Evolutionary conservation across 768 basidiomycete species (phyloP).

Genomic region (Boletus vinaceobasis): DNA sequence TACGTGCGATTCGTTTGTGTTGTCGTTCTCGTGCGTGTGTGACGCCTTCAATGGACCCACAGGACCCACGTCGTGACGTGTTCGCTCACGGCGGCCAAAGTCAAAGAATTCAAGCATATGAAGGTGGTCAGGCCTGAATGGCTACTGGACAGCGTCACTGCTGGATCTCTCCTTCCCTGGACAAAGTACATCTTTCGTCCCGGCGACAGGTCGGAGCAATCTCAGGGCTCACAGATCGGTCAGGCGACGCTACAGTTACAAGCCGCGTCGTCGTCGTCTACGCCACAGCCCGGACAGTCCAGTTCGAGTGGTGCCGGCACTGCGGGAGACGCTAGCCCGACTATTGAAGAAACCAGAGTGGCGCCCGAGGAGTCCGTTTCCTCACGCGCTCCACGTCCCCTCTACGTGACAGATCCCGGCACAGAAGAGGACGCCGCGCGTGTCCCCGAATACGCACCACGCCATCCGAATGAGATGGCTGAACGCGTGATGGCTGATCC

Average conservation of each 20-base stretch:
- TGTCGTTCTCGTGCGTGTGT: neutral
- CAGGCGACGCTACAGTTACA: conserved; percentile 17
- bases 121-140: conserved; percentile 88
- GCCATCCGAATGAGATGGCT: conserved; percentile 68
- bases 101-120: conserved; percentile 84
- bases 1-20: conserved; percentile 34
- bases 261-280: conserved; percentile 3
- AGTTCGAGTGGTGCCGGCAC: neutral
- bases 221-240: conserved; percentile 41
- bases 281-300: neutral
- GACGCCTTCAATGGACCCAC: too few relatives aligned
- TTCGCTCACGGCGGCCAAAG: conserved; percentile 85
- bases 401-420: conserved; percentile 42
- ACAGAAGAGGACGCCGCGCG: conserved; percentile 42
- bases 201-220: conserved; percentile 43
- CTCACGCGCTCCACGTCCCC: conserved; percentile 18
- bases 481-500: conserved; percentile 78
- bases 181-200: conserved; percentile 61
- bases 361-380: neutral
- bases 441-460: conserved; percentile 64
- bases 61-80: conserved; percentile 93
- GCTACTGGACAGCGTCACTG: conserved; percentile 77
- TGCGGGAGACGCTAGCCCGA: conserved; percentile 1
- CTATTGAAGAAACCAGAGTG: neutral
- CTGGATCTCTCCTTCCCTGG: conserved; percentile 75